These are phyloP conservation scores for Nitzschia putrida DNA, from an alignment of 108 stramenopile genomes.

Conservation along the genomic window DNA sequence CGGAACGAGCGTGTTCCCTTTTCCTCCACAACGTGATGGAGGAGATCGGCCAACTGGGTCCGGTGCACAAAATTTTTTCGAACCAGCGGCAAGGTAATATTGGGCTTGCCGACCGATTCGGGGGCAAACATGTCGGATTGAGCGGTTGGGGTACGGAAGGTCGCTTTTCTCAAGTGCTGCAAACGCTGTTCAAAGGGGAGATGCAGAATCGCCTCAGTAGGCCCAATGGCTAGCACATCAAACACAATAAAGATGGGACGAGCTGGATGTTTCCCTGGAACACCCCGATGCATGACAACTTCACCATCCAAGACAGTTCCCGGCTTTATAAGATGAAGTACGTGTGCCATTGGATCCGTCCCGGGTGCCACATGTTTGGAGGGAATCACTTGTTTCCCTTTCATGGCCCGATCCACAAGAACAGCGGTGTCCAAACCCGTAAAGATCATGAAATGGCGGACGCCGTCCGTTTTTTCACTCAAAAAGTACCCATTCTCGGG, in stretches of 20 bases:
- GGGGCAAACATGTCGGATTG: slow-evolving; percentile 69
- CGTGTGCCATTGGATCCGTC: slow-evolving; percentile 51
- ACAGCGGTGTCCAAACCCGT: slow-evolving; percentile 79
- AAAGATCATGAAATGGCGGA: slow-evolving; percentile 91
- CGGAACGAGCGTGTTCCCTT: slow-evolving; percentile 75
- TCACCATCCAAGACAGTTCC: slow-evolving; percentile 96
- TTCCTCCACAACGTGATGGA: slow-evolving; percentile 75
- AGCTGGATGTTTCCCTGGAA: slow-evolving; percentile 29
- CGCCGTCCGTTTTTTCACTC: slow-evolving; percentile 97
- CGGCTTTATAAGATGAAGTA: slow-evolving; percentile 60
- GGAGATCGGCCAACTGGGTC: slow-evolving; percentile 63
- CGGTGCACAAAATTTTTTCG: slow-evolving; percentile 89
- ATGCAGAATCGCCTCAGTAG: slow-evolving; percentile 70
- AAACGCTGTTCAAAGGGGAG: slow-evolving; percentile 84
- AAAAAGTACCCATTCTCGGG: slow-evolving; percentile 80
- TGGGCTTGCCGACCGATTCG: slow-evolving; percentile 53
- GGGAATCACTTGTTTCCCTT: slow-evolving; percentile 69
- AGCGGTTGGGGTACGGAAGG: slow-evolving; percentile 65
- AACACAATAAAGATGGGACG: slow-evolving; percentile 93
- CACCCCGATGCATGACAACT: slow-evolving; percentile 88
- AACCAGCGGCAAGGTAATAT: slow-evolving; percentile 71
- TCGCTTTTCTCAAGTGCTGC: slow-evolving; percentile 66
- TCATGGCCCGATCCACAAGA: slow-evolving; percentile 89
- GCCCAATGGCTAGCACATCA: slow-evolving; percentile 83
- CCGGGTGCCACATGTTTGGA: slow-evolving; percentile 13